Evolutionary conservation across 2,329 filamentous ascomycete species (phyloP).

Genomic region (Plectosphaerella cucumerina): DNA sequence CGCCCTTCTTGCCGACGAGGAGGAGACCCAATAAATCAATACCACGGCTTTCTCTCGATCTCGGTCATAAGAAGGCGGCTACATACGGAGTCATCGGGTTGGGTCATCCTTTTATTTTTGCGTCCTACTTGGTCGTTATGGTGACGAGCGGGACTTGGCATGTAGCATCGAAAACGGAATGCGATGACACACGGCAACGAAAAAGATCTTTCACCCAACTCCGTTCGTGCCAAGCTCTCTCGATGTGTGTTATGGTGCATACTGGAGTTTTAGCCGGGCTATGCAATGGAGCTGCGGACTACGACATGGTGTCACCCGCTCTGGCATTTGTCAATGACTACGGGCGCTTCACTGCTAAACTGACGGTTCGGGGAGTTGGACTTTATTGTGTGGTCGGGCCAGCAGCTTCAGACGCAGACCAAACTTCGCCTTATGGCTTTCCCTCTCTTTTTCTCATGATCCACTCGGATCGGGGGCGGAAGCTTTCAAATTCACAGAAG

Average conservation of each 20-base stretch:
- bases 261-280: no score
- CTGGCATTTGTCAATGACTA: no score
- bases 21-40: slow-evolving; percentile 42
- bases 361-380: no score
- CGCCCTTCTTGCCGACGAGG: slow-evolving; percentile 71
- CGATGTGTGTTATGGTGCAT: not conserved
- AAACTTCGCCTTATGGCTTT: no score
- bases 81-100: slow-evolving; percentile 59
- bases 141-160: slow-evolving; percentile 49
- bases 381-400: no score
- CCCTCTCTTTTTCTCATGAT: no score
- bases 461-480: no score
- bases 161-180: slow-evolving; percentile 55
- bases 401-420: no score
- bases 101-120: slow-evolving; percentile 46
- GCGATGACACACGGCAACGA: slow-evolving; percentile 17
- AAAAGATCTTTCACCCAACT: not conserved
- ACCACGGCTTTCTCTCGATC: slow-evolving; percentile 27
- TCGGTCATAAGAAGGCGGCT: slow-evolving; percentile 48
- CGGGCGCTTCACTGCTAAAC: no score
- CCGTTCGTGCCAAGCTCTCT: not conserved
- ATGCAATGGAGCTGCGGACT: no score
- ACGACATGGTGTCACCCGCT: no score
- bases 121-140: slow-evolving; percentile 40
- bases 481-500: no score